Conservation (phyloP, 139 green algal genomes). For the Micractinium conductrix region DNA sequence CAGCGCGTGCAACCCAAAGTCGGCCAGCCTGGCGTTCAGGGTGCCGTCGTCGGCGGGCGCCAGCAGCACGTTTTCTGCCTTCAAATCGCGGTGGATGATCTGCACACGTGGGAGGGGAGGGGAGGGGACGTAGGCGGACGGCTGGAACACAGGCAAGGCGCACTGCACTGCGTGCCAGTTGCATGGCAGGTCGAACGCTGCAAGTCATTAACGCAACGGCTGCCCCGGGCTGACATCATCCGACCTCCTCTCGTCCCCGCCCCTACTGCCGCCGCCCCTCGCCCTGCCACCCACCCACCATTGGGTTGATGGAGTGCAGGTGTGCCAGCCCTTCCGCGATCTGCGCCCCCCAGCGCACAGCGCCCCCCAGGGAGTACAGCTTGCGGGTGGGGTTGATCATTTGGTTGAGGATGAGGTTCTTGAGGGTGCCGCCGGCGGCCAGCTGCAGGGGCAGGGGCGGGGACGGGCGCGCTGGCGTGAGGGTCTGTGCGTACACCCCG, state of each 20-base stretch:
- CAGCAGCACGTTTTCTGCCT: conserved; percentile 10
- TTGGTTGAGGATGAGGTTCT: not conserved
- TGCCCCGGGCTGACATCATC: too few relatives aligned
- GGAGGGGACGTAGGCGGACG: not conserved
- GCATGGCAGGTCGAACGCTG: too few relatives aligned
- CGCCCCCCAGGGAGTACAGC: conserved; percentile 9
- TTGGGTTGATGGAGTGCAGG: not conserved
- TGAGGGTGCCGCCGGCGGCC: conserved; percentile 2
- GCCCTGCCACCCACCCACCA: too few relatives aligned
- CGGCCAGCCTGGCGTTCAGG: not conserved
- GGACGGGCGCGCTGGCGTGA: too few relatives aligned
- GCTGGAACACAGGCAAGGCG: not conserved
- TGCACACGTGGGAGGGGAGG: not conserved
- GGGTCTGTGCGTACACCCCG: too few relatives aligned
- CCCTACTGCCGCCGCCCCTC: too few relatives aligned
- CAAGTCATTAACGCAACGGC: too few relatives aligned
- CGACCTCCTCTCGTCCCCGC: too few relatives aligned
- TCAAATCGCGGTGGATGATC: conserved; percentile 13
- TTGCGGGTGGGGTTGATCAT: conserved; percentile 14
- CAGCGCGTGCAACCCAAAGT: conserved; percentile 6
- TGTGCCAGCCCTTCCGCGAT: conserved; percentile 10
- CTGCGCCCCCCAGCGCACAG: not conserved
- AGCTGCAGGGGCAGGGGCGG: too few relatives aligned
- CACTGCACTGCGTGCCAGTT: too few relatives aligned
- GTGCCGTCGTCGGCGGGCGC: not conserved